Base-by-base conservation (phyloP, 177 flowering plant species). In the Vitis hybrid region DNA sequence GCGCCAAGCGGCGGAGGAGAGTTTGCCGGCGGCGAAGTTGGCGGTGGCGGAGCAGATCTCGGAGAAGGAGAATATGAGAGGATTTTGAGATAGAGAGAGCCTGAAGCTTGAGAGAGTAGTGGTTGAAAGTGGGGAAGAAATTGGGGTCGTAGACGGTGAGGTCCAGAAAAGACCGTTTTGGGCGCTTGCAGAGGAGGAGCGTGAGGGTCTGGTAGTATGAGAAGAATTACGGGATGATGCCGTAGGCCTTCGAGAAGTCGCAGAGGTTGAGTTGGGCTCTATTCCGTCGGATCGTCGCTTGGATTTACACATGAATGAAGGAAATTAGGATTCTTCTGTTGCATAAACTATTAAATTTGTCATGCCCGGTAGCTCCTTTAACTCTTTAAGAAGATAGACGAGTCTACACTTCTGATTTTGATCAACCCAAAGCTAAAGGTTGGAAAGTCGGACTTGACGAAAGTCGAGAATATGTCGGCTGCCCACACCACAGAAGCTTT, bases 11-110 rank as follows among this genome's bases (percentile, higher is more conserved):
- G 32, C 7, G 14, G 68, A 6, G 68, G 57, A 65, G 32, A 11
- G 32, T 2, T 18, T 4, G 32, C 15, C 10, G 27, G 68, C 56
- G 57, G 21, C 8, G 68, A 65, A 65, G 51, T 52, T 51, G 56
- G 51, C 24, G 32, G 68, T 65, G 68, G 57, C 56, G 32, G 32
- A 50, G 40, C 56, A 21, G 8, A 65, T 65, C 16, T 65, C 68
- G 40, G 68, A 65, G 32, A 65, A 62, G 15, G 35, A 40, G 65
- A 14, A 62, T 16, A 62, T 32, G 65, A 14, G 50, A 15, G 65
- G 51, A 7, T 13, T 35, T 3, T 35, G 19, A 8, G 65, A 49
- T 10, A 35, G 35, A 50, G 65, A 35, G 51, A 15, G 3, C 12
- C 12, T 15, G 68, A 50, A 18, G 57, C 32, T 65, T 30, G 32